Percentiles rank a stretch among this genome's conserved stretches.
phyloP scores from a whole-genome alignment of 176 grass and related monocot genomes.

The Hyparrhenia diplandra region DNA sequence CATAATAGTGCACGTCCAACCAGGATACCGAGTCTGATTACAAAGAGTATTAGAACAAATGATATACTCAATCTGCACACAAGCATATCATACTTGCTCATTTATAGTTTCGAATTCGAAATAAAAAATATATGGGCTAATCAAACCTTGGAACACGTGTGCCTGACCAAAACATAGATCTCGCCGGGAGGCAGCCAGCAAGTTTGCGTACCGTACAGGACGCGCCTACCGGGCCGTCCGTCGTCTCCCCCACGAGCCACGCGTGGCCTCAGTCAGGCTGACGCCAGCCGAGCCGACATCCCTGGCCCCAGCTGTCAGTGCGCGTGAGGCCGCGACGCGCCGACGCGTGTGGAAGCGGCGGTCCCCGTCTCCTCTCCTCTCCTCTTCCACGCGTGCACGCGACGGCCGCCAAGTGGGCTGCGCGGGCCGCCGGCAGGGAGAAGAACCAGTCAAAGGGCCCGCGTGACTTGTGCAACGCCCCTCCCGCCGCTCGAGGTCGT shows the following conservation, averaged over 20 bases:
- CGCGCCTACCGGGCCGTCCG: too few species aligned
- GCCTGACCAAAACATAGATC: too few species aligned
- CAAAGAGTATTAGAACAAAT: too few species aligned
- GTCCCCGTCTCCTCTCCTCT: background rate
- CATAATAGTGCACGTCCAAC: too few species aligned
- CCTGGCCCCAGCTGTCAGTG: background rate
- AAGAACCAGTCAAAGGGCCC: slow-evolving; percentile 3
- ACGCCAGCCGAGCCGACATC: background rate
- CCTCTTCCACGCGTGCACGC: background rate
- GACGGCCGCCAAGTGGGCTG: slow-evolving; percentile 3
- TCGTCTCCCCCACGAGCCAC: background rate
- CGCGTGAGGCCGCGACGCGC: background rate
- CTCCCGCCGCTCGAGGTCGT: background rate
- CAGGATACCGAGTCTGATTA: too few species aligned
- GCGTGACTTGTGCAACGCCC: background rate
- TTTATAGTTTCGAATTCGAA: too few species aligned
- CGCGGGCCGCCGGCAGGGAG: background rate
- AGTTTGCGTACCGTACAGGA: too few species aligned
- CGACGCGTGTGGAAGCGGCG: background rate
- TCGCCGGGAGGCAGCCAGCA: too few species aligned
- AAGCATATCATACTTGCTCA: too few species aligned
- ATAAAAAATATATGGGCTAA: too few species aligned
- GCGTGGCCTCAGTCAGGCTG: background rate
- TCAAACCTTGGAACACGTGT: too few species aligned
- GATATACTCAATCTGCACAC: too few species aligned